Evolutionary conservation across 257 asterid species (phyloP).

Genomic region (Catharanthus roseus): DNA sequence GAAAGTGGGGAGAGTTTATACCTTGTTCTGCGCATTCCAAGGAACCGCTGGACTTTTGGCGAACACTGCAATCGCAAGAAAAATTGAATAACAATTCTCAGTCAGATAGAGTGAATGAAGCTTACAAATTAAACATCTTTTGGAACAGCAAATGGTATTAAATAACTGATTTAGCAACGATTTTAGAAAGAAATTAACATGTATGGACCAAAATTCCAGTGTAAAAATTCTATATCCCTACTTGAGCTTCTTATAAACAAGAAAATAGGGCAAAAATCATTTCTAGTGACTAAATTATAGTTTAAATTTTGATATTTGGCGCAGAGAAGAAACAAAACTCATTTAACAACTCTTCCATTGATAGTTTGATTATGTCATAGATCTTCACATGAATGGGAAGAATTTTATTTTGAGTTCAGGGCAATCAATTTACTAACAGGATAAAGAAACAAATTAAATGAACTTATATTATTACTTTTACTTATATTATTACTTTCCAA

Average conservation of each 20-base stretch:
- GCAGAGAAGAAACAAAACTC: neutral
- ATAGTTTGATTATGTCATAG: no score
- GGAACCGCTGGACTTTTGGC: constrained; percentile 37
- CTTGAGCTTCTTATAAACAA: neutral
- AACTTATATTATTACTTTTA: no score
- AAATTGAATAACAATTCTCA: neutral
- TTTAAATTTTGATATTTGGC: neutral
- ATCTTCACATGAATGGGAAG: neutral
- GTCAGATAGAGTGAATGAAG: neutral
- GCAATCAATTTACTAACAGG: neutral
- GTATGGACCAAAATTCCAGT: neutral
- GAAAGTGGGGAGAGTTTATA: constrained; percentile 41
- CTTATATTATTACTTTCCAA: no score
- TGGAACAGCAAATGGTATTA: neutral
- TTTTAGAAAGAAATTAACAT: neutral
- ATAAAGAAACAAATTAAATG: neutral
- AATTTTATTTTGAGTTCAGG: neutral
- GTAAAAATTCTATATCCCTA: neutral
- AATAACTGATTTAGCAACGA: neutral
- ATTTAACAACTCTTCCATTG: neutral
- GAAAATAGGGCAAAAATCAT: neutral
- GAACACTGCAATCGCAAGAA: constrained; percentile 25
- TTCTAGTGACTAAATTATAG: neutral
- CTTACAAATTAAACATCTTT: neutral
- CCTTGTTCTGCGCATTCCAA: constrained; percentile 46